A percentile compares a stretch with the other conserved stretches of the same genome.
These are phyloP conservation scores for Cystobasidium sp. DNA, from an alignment of 1,284 basidiomycete species.

Conservation along the genomic window DNA sequence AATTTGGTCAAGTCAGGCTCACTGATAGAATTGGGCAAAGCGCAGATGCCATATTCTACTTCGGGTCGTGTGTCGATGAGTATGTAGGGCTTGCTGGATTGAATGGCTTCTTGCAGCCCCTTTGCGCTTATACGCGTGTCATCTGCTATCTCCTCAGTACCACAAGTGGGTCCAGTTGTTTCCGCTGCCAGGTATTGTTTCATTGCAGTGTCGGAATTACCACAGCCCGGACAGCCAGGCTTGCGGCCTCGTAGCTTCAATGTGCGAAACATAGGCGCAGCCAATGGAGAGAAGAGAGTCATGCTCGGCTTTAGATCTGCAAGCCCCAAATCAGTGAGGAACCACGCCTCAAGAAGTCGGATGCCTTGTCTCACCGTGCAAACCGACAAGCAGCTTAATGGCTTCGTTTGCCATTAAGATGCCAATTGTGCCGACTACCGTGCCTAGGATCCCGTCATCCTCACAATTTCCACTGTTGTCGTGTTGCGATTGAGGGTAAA, in stretches of 20 bases:
- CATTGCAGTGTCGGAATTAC: conserved; percentile 57
- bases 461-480: conserved; percentile 76
- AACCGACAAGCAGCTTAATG: conserved; percentile 76
- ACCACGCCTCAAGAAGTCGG: not conserved
- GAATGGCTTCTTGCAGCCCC: conserved; percentile 5
- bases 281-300: conserved; percentile 74
- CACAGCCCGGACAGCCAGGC: conserved; percentile 67
- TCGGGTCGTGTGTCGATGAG: conserved; percentile 82
- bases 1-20: conserved; percentile 54
- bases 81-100: conserved; percentile 33
- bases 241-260: conserved; percentile 76
- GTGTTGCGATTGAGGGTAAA: conserved; percentile 72
- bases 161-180: conserved; percentile 77
- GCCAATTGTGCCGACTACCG: conserved; percentile 88
- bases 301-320: conserved; percentile 63
- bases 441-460: conserved; percentile 88
- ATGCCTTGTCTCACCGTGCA: conserved; percentile 64
- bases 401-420: conserved; percentile 88
- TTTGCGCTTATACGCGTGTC: conserved; percentile 62
- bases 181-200: conserved; percentile 54
- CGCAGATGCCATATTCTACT: conserved; percentile 85
- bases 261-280: conserved; percentile 72
- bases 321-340: conserved; percentile 42
- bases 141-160: conserved; percentile 63
- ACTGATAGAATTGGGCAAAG: conserved; percentile 77